These are phyloP conservation scores for Rosellinia necatrix DNA, from an alignment of 2,329 filamentous ascomycete genomes.

Conservation along the genomic window DNA sequence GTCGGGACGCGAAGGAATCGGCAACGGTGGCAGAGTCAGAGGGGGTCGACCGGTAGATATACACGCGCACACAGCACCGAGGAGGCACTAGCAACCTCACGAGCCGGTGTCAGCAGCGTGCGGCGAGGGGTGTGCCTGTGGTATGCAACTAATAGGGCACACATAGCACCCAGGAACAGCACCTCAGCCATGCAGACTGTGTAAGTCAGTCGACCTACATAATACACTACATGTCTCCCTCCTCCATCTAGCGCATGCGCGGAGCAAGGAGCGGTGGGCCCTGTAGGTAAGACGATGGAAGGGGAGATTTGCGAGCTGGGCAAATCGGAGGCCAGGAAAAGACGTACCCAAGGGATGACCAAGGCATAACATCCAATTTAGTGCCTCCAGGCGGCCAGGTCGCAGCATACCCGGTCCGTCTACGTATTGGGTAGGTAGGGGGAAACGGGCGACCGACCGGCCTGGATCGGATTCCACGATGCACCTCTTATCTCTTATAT, in stretches of 20 bases:
- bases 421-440: slow-evolving; percentile 4
- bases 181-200: too few species aligned
- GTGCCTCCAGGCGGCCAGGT: slow-evolving; percentile 16
- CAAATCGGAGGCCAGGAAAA: slow-evolving; percentile 28
- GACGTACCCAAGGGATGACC: slow-evolving; percentile 20
- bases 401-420: slow-evolving; percentile 19
- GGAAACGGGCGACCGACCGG: slow-evolving; percentile 5
- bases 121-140: slow-evolving; percentile 28
- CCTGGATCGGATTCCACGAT: slow-evolving; percentile 12
- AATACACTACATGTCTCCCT: too few species aligned
- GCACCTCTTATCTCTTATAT: slow-evolving; percentile 22
- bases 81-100: slow-evolving; percentile 27
- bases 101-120: slow-evolving; percentile 32
- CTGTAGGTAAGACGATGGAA: slow-evolving; percentile 32
- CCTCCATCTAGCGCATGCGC: not conserved
- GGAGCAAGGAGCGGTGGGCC: slow-evolving; percentile 31
- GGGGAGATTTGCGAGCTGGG: slow-evolving; percentile 19
- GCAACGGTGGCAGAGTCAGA: slow-evolving; percentile 28
- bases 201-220: too few species aligned
- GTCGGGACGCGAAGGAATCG: slow-evolving; percentile 29
- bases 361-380: slow-evolving; percentile 26
- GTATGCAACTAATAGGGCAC: slow-evolving; percentile 28
- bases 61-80: slow-evolving; percentile 17
- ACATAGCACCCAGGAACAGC: slow-evolving; percentile 13
- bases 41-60: slow-evolving; percentile 36